These are phyloP conservation scores for Solanum piurae DNA, from an alignment of 257 asterid genomes.

Conservation along the genomic window DNA sequence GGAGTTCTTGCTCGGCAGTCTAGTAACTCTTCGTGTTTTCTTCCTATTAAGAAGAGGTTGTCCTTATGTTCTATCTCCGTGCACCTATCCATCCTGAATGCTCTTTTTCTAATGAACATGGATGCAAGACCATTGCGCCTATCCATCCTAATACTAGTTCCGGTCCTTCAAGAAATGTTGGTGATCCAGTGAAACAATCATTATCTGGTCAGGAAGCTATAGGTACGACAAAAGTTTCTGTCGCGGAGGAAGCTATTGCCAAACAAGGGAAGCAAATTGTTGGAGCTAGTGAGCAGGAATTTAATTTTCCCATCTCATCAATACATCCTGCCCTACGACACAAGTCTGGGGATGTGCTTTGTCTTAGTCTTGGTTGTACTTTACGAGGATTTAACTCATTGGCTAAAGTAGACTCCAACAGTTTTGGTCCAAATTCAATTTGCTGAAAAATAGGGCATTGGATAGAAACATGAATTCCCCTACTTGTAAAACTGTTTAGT, in stretches of 20 bases:
- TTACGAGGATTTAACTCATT: slow-evolving; percentile 12
- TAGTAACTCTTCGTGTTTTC: not conserved
- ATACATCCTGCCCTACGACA: slow-evolving; percentile 9
- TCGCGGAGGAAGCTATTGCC: not conserved
- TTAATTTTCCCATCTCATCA: slow-evolving; percentile 17
- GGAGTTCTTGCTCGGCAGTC: not conserved
- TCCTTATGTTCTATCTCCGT: not conserved
- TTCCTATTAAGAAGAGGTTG: not conserved
- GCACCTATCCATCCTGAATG: not conserved
- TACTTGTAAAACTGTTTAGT: slow-evolving; percentile 27
- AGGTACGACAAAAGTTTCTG: not conserved
- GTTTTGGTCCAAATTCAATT: slow-evolving; percentile 7
- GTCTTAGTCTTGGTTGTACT: slow-evolving; percentile 50
- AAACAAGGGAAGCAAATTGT: slow-evolving; percentile 26
- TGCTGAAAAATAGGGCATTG: slow-evolving; percentile 9
- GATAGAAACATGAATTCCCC: slow-evolving; percentile 10
- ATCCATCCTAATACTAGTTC: not conserved
- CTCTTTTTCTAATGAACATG: not conserved
- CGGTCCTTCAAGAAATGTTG: not conserved
- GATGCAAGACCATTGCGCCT: not conserved
- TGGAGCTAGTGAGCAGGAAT: slow-evolving; percentile 9
- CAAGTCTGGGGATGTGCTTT: slow-evolving; percentile 41
- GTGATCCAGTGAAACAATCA: not conserved
- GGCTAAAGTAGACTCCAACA: slow-evolving; percentile 4
- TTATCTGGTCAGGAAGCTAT: not conserved